Evolutionary conservation across 441 rosid species (phyloP).

Genomic region (Hura crepitans): DNA sequence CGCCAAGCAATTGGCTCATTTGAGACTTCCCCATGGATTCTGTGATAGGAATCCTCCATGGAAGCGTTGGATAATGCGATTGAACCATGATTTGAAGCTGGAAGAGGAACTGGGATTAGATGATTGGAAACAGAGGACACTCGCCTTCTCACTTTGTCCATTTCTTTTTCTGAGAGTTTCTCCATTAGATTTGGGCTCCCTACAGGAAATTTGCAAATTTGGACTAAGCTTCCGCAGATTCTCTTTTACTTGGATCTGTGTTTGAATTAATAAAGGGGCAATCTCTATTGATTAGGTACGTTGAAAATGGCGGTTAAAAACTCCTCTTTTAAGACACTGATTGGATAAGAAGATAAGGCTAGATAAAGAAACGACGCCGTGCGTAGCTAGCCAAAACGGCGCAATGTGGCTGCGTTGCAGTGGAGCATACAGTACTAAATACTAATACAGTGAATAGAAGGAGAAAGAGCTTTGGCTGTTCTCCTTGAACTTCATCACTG

Average conservation of each 20-base stretch:
- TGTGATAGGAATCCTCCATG: constrained; percentile 56
- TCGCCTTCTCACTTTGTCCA: constrained; percentile 41
- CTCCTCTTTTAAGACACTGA: background rate
- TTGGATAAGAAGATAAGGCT: constrained; percentile 15
- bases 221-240: background rate
- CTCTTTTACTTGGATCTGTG: background rate
- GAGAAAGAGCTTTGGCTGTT: background rate
- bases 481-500: background rate
- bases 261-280: background rate
- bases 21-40: constrained; percentile 70
- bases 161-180: constrained; percentile 32
- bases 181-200: background rate
- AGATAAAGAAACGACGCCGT: constrained; percentile 3
- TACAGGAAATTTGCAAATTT: background rate
- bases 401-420: background rate
- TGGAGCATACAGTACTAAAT: background rate
- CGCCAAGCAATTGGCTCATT: constrained; percentile 54
- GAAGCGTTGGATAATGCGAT: constrained; percentile 34
- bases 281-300: background rate
- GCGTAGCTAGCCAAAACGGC: background rate
- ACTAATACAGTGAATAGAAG: background rate
- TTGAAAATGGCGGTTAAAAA: background rate
- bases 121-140: constrained; percentile 49
- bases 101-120: constrained; percentile 23
- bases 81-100: constrained; percentile 18